Percentiles rank a stretch among this genome's conserved stretches.
Conservation (phyloP, 1,284 basidiomycete genomes). For the Ganoderma lingzhi region DNA sequence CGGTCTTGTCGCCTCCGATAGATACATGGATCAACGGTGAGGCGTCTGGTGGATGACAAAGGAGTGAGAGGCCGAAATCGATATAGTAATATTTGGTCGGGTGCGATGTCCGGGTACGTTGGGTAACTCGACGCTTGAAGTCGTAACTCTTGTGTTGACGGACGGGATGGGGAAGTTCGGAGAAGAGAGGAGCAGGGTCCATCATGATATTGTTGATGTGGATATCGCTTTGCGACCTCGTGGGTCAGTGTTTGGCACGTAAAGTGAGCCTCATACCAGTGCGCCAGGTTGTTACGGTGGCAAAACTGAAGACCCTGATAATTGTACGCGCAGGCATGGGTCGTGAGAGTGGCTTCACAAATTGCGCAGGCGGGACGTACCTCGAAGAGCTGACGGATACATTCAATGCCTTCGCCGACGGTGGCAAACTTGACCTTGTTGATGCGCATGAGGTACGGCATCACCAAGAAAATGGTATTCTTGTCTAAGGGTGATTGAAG, state of each 20-base stretch:
- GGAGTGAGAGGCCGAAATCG: conserved; percentile 47
- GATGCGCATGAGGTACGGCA: conserved; percentile 36
- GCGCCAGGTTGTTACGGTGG: conserved; percentile 35
- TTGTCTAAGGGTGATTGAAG: conserved; percentile 31
- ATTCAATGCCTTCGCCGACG: conserved; percentile 40
- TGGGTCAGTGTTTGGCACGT: not conserved
- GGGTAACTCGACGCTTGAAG: conserved; percentile 31
- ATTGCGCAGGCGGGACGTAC: conserved; percentile 23
- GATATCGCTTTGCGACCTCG: not conserved
- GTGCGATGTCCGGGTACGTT: conserved; percentile 37
- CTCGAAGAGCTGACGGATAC: conserved; percentile 40
- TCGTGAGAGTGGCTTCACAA: not conserved
- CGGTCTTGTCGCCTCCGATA: conserved; percentile 30
- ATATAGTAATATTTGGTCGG: conserved; percentile 42
- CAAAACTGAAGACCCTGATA: conserved; percentile 36
- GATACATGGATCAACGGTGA: conserved; percentile 28
- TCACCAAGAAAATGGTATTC: conserved; percentile 35
- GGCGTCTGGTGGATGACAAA: conserved; percentile 22
- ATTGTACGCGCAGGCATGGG: not conserved
- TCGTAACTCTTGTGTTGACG: conserved; percentile 26
- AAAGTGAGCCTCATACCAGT: conserved; percentile 26
- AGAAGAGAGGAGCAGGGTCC: conserved; percentile 40
- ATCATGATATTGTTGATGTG: conserved; percentile 50
- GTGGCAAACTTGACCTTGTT: conserved; percentile 35
- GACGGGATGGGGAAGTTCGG: conserved; percentile 38